Evolutionary conservation across 345 rosid genomes (phyloP), one percentile per base, ranked within the genome.

Genomic region (Chamaenerion angustifolium): DNA sequence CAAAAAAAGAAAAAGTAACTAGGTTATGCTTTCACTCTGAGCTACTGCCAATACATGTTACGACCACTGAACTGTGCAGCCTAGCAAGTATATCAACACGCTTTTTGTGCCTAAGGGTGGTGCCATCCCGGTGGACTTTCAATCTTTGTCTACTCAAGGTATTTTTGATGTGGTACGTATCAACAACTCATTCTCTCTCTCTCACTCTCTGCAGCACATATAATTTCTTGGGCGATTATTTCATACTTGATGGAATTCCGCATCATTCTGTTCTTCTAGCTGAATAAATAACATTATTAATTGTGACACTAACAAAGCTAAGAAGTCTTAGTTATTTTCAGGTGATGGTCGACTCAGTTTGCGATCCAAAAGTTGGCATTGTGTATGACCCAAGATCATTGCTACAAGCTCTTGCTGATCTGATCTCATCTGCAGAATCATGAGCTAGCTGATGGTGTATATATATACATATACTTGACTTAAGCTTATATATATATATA

Each of bases 21-120:
- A n/a, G 11, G 12, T 54, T 42, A 0, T 54, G 17, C 16, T 53
- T 53, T 16, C 14, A 19, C n/a, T 50, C 37, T 31, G 1, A 31
- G 8, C 7, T 50, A 42, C 23, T 21, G 25, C 25, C n/a, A n/a
- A n/a, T n/a, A n/a, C n/a, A n/a, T n/a, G n/a, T n/a, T n/a, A n/a
- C n/a, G n/a, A n/a, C n/a, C 25, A 21, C 25, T 4, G 17, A 14
- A 35, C 43, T 64, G 37, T 79, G 76, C 87, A 88, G 97, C 83
- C 85, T 49, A 68, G 73, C 63, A 71, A 78, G 65, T 85, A 89
- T 64, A 67, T 89, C 63, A 82, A 82, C 62, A 75, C 88, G 9
- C 70, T 89, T 64, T 67, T 89, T 61, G 94, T 85, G 58, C 93
- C 95, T 12, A 77, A 72, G 68, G 85, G 74, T 51, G 78, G 90